A percentile compares a stretch with the other conserved stretches of the same genome.
Conservation (phyloP, 108 stramenopile genomes). For the Nitzschia sp. region DNA sequence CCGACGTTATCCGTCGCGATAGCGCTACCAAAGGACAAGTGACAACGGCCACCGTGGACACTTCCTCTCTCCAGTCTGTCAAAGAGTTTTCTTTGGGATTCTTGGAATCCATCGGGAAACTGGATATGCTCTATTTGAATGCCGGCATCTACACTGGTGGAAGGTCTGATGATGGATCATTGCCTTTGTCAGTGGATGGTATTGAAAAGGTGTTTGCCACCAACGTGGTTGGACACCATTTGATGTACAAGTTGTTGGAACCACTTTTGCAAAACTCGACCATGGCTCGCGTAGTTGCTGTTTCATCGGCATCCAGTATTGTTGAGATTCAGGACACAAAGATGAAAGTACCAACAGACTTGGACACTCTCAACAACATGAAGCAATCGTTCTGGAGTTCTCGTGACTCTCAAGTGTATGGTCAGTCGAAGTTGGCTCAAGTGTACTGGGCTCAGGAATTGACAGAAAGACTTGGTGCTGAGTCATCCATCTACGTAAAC, state of each 20-base stretch:
- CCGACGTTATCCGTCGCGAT: slow-evolving; percentile 30
- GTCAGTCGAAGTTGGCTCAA: slow-evolving; percentile 59
- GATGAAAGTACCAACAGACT: slow-evolving; percentile 36
- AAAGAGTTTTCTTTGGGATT: slow-evolving; percentile 27
- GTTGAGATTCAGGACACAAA: slow-evolving; percentile 21
- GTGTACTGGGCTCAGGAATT: slow-evolving; percentile 46
- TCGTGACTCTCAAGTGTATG: slow-evolving; percentile 28
- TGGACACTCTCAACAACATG: slow-evolving; percentile 29
- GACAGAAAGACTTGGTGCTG: slow-evolving; percentile 30
- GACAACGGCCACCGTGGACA: slow-evolving; percentile 43
- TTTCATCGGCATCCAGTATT: slow-evolving; percentile 43
- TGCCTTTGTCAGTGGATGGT: slow-evolving; percentile 35
- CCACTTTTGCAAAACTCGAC: slow-evolving; percentile 13
- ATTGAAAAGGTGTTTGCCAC: slow-evolving; percentile 53
- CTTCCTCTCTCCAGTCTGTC: slow-evolving; percentile 46
- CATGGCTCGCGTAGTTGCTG: slow-evolving; percentile 47
- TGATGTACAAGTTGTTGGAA: slow-evolving; percentile 50
- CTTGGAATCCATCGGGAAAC: neutral
- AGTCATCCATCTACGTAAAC: slow-evolving; percentile 51
- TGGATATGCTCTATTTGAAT: slow-evolving; percentile 66
- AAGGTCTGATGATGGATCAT: slow-evolving; percentile 6
- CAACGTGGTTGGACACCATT: slow-evolving; percentile 57
- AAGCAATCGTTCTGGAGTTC: neutral
- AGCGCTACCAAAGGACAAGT: slow-evolving; percentile 16
- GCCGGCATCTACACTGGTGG: slow-evolving; percentile 38